Evolutionary conservation across 768 basidiomycete species (phyloP).

Genomic region (Hericium alpestre): DNA sequence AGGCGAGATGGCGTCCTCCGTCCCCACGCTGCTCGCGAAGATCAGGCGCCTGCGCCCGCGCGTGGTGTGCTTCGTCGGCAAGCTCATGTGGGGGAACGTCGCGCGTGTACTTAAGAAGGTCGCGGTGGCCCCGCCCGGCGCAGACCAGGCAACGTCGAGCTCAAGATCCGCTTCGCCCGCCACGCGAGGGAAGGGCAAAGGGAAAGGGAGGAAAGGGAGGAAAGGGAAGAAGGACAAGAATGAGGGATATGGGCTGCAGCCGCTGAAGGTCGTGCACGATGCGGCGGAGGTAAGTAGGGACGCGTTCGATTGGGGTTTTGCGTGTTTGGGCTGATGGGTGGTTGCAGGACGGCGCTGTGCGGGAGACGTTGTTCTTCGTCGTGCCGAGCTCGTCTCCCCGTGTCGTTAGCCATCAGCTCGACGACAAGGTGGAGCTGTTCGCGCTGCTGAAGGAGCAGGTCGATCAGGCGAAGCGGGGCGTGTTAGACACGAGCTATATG

Average conservation of each 20-base stretch:
- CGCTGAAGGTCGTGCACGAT: not conserved
- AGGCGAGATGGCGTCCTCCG: constrained; percentile 41
- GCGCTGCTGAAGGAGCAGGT: not conserved
- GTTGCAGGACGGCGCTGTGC: constrained; percentile 3
- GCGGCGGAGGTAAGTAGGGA: not conserved
- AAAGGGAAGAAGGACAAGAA: not conserved
- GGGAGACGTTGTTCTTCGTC: constrained; percentile 65
- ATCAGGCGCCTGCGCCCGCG: constrained; percentile 45
- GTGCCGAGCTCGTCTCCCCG: constrained; percentile 70
- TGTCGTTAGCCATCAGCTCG: constrained; percentile 52
- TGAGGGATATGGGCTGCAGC: not conserved
- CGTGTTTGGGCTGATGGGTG: too few species aligned
- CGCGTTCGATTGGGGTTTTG: too few species aligned
- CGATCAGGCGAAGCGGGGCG: not conserved
- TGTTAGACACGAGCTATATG: not conserved
- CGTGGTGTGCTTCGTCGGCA: constrained; percentile 71
- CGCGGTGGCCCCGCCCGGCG: not conserved
- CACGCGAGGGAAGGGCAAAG: not conserved
- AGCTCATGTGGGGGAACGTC: constrained; percentile 46
- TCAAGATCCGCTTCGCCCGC: not conserved
- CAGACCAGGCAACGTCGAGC: not conserved
- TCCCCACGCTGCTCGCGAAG: constrained; percentile 51
- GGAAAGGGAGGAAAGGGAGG: not conserved
- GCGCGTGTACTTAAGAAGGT: constrained; percentile 26
- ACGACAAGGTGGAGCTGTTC: not conserved